Base-by-base conservation (phyloP, 1,139 yeast genomes). In the Suzukiozyma palmioleophila region DNA sequence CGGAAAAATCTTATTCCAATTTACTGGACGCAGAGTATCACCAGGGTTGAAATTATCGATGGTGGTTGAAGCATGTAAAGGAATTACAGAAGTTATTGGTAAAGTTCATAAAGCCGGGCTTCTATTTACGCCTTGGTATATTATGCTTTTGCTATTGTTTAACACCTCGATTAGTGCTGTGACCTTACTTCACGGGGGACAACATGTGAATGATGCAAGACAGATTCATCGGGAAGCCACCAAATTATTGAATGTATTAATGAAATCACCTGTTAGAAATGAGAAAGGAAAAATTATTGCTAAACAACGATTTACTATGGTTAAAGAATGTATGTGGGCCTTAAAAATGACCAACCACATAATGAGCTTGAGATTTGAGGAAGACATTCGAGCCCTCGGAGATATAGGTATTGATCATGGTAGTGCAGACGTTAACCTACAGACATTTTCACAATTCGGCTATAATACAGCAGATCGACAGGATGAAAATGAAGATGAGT, bases 281-380 rank as follows among this genome's bases (percentile, higher is more conserved):
- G 57, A 53, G 5, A 46, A 54, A 26, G 72, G 73, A 14, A 59
- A 59, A 40, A 52, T 72, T 10, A 50, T 68, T 6, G 52, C 60
- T 26, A 64, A 64, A 34, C 75, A 69, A 38, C 55, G 80, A 39
- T 75, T 74, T 51, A 70, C 67, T 36, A 81, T 81, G 87, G 78
- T 75, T 9, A 66, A 69, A 39, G 86, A 81, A 52, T 77, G 84
- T 51, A 54, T 77, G 24, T 81, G 87, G 87, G 81, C 79, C 1
- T 54, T 81, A 30, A 77, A 77, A 45, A 75, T 73, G 64, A 62
- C 79, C 38, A 78, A 77, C 48, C 75, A 75, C 43, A 69, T 78
- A 47, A 57, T 77, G 36, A 59, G 71, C 12, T 59, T 77, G 41
- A 60, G 79, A 39, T 58, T 77, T 39, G 57, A 65, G 39, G 73